A percentile compares a stretch with the other conserved stretches of the same genome.
phyloP scores from a whole-genome alignment of 257 asterid species.

The Paulownia fortunei region DNA sequence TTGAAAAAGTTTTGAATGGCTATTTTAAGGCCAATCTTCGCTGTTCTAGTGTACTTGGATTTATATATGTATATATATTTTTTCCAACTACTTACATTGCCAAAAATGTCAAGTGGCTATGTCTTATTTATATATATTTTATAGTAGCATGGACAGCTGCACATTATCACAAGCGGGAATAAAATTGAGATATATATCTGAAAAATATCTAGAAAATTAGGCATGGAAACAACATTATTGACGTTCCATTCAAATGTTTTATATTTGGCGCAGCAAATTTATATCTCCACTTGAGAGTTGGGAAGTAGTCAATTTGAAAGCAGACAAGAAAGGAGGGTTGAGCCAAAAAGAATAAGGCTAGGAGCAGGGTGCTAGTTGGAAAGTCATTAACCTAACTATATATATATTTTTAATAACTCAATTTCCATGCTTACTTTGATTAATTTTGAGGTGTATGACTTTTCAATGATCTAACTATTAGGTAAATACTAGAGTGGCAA shows the following conservation, averaged over 20 bases:
- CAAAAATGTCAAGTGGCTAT: background rate
- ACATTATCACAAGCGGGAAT: background rate
- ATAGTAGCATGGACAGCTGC: slow-evolving; percentile 17
- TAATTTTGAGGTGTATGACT: no score
- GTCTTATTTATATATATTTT: no score
- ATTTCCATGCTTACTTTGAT: no score
- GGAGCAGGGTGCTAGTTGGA: background rate
- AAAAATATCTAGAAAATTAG: background rate
- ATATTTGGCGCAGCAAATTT: background rate
- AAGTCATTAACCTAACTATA: background rate
- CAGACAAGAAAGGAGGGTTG: background rate
- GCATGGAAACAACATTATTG: background rate
- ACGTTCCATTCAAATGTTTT: background rate
- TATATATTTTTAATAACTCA: no score
- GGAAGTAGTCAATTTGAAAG: background rate
- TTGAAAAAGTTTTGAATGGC: background rate
- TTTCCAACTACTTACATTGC: background rate
- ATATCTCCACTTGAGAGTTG: background rate
- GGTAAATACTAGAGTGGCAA: no score
- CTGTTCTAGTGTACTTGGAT: background rate
- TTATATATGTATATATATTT: background rate
- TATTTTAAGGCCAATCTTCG: background rate
- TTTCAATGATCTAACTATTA: no score
- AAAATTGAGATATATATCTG: background rate
- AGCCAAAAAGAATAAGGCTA: background rate